phyloP scores from a whole-genome alignment of 1,284 basidiomycete species.

The Malassezia furfur region DNA sequence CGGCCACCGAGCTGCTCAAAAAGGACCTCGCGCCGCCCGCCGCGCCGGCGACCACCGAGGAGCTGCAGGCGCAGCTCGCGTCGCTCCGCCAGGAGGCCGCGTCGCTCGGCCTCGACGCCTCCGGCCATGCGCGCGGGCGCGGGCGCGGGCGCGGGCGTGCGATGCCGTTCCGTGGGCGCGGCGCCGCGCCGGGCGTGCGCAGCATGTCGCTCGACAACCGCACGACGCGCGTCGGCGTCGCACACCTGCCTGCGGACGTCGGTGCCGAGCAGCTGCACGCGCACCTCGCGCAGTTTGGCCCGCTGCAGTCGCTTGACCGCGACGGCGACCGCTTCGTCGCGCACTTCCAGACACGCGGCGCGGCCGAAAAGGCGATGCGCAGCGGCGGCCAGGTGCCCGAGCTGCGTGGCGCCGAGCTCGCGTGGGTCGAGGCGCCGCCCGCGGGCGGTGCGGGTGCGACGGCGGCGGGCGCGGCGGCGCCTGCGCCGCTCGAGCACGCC shows the following conservation, averaged over 20 bases:
- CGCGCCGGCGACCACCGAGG: slow-evolving; percentile 55
- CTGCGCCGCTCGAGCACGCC: not conserved
- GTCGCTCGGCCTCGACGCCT: slow-evolving; percentile 62
- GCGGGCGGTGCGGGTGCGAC: too few relatives aligned
- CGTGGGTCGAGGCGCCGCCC: slow-evolving; percentile 30
- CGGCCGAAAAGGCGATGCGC: slow-evolving; percentile 34
- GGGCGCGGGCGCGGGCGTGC: slow-evolving; percentile 57
- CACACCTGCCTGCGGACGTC: slow-evolving; percentile 54
- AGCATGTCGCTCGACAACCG: slow-evolving; percentile 70
- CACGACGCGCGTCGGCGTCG: slow-evolving; percentile 67
- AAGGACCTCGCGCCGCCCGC: slow-evolving; percentile 41
- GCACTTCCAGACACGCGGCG: slow-evolving; percentile 32
- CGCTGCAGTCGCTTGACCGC: slow-evolving; percentile 26
- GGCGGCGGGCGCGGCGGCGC: not conserved
- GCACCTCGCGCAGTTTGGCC: slow-evolving; percentile 56
- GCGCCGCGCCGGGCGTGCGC: slow-evolving; percentile 52
- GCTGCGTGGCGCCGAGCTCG: slow-evolving; percentile 31
- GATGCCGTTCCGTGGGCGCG: slow-evolving; percentile 59
- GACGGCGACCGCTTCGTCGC: slow-evolving; percentile 9
- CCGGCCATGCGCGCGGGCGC: slow-evolving; percentile 38
- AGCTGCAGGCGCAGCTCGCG: slow-evolving; percentile 67
- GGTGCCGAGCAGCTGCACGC: slow-evolving; percentile 59
- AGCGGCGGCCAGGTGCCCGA: slow-evolving; percentile 31
- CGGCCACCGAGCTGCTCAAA: slow-evolving; percentile 48
- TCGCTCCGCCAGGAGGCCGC: slow-evolving; percentile 76